phyloP scores from a whole-genome alignment of 2,329 filamentous ascomycete genomes.

The Cordyceps cicadae region DNA sequence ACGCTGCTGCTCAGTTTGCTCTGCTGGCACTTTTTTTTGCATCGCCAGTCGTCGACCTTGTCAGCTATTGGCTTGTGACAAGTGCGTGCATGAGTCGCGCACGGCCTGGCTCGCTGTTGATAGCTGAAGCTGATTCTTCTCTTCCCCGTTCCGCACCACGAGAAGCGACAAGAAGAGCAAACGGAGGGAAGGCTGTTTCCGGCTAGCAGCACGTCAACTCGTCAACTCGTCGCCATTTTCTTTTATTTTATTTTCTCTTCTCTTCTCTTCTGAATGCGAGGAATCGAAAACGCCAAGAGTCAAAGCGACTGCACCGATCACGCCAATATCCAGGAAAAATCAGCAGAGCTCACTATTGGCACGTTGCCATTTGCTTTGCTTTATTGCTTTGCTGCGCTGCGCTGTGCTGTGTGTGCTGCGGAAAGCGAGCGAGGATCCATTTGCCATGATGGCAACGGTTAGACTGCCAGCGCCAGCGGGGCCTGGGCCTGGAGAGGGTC shows the following conservation, averaged over 20 bases:
- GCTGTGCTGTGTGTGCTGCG: background rate
- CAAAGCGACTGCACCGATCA: background rate
- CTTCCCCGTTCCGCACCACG: background rate
- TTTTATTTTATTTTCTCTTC: no score
- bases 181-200: background rate
- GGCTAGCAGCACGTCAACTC: no score
- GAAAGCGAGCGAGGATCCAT: background rate
- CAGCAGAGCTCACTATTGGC: background rate
- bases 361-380: background rate
- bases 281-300: no score
- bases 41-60: background rate
- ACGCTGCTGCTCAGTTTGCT: background rate
- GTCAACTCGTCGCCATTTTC: no score
- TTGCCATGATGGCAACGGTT: conserved; percentile 9
- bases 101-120: background rate
- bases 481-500: background rate
- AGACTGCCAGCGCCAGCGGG: background rate
- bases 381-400: background rate
- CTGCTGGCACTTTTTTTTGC: background rate
- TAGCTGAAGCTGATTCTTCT: background rate
- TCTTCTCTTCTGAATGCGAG: no score
- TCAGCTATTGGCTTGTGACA: background rate
- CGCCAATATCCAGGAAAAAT: background rate
- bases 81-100: background rate
- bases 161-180: background rate